Evolutionary conservation across 345 rosid genomes (phyloP).

Genomic region (Brassica incana): DNA sequence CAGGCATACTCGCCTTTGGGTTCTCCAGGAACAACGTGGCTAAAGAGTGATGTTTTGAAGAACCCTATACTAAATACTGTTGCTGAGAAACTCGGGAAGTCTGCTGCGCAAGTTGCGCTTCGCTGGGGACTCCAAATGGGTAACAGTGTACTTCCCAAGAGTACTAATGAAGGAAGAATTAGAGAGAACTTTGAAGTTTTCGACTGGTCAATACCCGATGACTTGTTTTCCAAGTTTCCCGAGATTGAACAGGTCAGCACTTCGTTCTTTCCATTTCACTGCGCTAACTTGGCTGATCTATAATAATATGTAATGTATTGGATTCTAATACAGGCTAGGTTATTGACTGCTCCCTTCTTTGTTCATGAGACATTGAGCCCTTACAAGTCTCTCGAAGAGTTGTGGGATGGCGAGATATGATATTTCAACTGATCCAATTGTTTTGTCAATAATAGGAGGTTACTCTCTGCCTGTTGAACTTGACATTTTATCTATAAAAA

Average conservation of each 20-base stretch:
- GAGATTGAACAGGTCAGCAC: constrained; percentile 57
- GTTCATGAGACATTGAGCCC: constrained; percentile 55
- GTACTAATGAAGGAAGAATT: constrained; percentile 64
- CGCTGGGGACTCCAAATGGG: constrained; percentile 94
- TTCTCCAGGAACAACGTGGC: constrained; percentile 62
- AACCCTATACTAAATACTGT: constrained; percentile 46
- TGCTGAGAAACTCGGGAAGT: constrained; percentile 65
- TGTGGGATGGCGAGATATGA: constrained; percentile 88
- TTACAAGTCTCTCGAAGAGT: constrained; percentile 62
- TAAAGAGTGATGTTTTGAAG: constrained; percentile 67
- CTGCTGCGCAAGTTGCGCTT: constrained; percentile 76
- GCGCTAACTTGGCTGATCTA: not conserved
- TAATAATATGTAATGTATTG: not conserved
- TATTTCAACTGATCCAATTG: not conserved
- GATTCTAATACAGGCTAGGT: constrained; percentile 51
- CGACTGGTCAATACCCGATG: constrained; percentile 79
- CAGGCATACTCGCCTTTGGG: constrained; percentile 85
- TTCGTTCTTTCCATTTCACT: not conserved
- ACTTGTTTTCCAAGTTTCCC: constrained; percentile 57
- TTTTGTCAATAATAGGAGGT: not conserved
- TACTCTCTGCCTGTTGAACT: not conserved
- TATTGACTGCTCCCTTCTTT: constrained; percentile 46
- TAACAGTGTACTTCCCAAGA: constrained; percentile 83
- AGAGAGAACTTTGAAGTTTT: constrained; percentile 69
- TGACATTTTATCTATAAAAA: not conserved